Evolutionary conservation across 306 rosid genomes (phyloP).

Genomic region (Quillaja saponaria): DNA sequence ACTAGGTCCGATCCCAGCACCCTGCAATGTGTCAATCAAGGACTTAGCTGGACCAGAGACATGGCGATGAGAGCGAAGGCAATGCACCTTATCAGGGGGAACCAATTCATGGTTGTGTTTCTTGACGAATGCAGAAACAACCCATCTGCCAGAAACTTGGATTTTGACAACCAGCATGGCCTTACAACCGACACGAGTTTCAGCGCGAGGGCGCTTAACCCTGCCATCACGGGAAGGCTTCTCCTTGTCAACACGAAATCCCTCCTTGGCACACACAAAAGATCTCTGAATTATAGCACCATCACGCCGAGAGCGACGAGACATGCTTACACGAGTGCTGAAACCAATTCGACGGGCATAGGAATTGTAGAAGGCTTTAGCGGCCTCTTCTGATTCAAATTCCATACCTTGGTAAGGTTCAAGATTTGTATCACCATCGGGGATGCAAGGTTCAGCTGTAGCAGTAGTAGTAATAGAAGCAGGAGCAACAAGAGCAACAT

Average conservation of each 20-base stretch:
- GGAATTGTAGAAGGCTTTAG: constrained; percentile 56
- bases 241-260: constrained; percentile 52
- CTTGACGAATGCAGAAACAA: constrained; percentile 36
- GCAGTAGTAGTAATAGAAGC: constrained; percentile 1
- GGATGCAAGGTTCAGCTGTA: constrained; percentile 18
- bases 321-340: constrained; percentile 55
- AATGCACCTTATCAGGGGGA: constrained; percentile 41
- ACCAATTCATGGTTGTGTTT: constrained; percentile 44
- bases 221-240: constrained; percentile 35
- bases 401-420: constrained; percentile 54
- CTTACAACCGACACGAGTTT: constrained; percentile 46
- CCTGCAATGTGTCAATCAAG: constrained; percentile 41
- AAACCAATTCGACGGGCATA: constrained; percentile 57
- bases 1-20: constrained; percentile 45
- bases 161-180: constrained; percentile 56
- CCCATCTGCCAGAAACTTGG: constrained; percentile 45
- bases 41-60: constrained; percentile 37
- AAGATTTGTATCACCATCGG: constrained; percentile 37
- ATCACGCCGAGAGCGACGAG: constrained; percentile 52
- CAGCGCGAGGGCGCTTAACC: constrained; percentile 50
- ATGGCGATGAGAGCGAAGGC: constrained; percentile 40
- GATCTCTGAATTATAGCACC: constrained; percentile 64
- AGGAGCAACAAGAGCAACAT: constrained; percentile 9
- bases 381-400: constrained; percentile 61
- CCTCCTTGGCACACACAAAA: constrained; percentile 59